These are phyloP conservation scores for Cryomyces minteri DNA, from an alignment of 495 filamentous ascomycete genomes.

Conservation along the genomic window DNA sequence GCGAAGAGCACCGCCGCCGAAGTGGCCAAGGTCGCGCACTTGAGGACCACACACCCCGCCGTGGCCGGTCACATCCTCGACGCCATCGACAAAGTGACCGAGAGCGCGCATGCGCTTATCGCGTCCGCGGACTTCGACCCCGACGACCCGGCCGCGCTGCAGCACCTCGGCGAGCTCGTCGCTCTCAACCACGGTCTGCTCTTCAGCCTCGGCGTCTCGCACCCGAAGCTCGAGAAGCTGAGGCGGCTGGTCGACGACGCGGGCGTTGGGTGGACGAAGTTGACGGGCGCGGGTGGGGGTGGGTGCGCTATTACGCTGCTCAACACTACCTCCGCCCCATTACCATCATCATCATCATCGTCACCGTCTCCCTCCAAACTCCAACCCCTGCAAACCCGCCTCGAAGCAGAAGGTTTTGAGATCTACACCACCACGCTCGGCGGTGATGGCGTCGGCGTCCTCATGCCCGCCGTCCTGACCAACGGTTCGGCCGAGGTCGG, in stretches of 20 bases:
- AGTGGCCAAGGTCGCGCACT: conserved; percentile 64
- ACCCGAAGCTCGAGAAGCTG: conserved; percentile 81
- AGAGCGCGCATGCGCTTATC: conserved; percentile 54
- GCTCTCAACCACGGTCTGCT: conserved; percentile 85
- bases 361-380: conserved; percentile 25
- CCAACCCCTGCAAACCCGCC: conserved; percentile 39
- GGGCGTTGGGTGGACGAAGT: conserved; percentile 90
- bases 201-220: conserved; percentile 75
- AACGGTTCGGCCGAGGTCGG: conserved; percentile 54
- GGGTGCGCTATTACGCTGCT: conserved; percentile 88
- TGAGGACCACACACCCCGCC: conserved; percentile 48
- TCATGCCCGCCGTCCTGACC: conserved; percentile 75
- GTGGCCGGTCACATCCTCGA: conserved; percentile 65
- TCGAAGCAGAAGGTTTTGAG: conserved; percentile 59
- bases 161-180: conserved; percentile 67
- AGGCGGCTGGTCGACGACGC: conserved; percentile 77
- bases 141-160: conserved; percentile 35
- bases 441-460: conserved; percentile 78
- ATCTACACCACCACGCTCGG: conserved; percentile 78
- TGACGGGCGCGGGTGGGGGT: conserved; percentile 88
- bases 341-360: neutral
- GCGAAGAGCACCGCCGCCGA: conserved; percentile 64
- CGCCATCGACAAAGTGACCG: conserved; percentile 64
- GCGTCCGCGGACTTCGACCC: conserved; percentile 41
- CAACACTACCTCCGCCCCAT: conserved; percentile 22